A percentile compares a stretch with the other conserved stretches of the same genome.
Evolutionary conservation across 495 filamentous ascomycete genomes (phyloP).

Genomic region (Lasiosphaeria hispida): DNA sequence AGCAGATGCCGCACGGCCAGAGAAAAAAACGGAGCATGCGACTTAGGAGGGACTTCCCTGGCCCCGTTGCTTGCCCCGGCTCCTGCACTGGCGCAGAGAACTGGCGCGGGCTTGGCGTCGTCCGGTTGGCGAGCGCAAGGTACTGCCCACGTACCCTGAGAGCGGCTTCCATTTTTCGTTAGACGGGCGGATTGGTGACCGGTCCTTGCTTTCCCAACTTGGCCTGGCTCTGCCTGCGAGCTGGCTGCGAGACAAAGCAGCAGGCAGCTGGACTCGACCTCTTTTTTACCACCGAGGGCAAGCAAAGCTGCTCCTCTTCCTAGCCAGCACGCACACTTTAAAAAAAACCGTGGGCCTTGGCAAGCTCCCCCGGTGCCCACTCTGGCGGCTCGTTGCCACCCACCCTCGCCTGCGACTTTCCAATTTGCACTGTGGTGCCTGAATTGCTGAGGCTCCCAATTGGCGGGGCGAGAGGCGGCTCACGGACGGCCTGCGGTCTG

Average conservation of each 20-base stretch:
- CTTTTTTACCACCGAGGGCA: background rate
- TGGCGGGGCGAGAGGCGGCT: background rate
- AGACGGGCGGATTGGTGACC: constrained; percentile 18
- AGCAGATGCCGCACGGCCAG: constrained; percentile 15
- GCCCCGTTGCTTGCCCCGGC: background rate
- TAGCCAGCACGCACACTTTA: constrained; percentile 15
- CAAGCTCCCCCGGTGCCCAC: constrained; percentile 12
- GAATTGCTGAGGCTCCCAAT: background rate
- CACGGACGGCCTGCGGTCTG: too few species aligned
- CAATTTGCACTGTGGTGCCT: background rate
- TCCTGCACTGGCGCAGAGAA: background rate
- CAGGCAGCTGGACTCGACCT: constrained; percentile 1
- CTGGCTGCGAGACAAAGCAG: constrained; percentile 10
- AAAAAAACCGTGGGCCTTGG: constrained; percentile 25
- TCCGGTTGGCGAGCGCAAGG: constrained; percentile 5
- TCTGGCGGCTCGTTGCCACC: constrained; percentile 14
- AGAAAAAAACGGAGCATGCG: constrained; percentile 13
- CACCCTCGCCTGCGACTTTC: background rate
- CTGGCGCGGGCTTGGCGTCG: constrained; percentile 10
- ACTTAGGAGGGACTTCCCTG: constrained; percentile 18
- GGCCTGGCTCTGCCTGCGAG: constrained; percentile 4
- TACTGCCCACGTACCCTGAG: constrained; percentile 19
- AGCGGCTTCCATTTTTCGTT: constrained; percentile 20
- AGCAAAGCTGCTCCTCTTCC: background rate
- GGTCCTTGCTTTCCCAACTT: constrained; percentile 17